Conservation (phyloP, 139 green algal genomes). For the Dunaliella primolecta region DNA sequence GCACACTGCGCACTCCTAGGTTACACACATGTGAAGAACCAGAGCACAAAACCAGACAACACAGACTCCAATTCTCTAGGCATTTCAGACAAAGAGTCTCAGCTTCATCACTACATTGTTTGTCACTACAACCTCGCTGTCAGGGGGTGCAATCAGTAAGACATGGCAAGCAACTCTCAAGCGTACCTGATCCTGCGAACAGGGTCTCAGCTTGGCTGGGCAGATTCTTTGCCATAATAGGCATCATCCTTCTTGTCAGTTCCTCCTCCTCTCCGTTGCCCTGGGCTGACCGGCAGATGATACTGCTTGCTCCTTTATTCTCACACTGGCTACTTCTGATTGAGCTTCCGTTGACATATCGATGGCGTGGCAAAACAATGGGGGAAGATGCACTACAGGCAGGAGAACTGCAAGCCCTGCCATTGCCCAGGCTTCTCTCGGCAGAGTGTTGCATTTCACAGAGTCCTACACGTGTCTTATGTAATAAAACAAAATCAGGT, state of each 20-base stretch:
- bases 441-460: neutral
- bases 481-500: too few relatives aligned
- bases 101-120: neutral
- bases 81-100: too few relatives aligned
- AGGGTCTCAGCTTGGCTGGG: conserved; percentile 54
- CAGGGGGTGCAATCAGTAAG: neutral
- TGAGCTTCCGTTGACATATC: neutral
- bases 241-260: neutral
- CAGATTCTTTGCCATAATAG: conserved; percentile 10
- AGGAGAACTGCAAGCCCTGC: too few relatives aligned
- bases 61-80: too few relatives aligned
- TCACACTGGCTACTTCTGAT: neutral
- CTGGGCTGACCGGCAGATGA: neutral
- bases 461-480: too few relatives aligned
- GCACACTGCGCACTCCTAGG: too few relatives aligned
- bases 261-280: neutral
- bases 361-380: neutral
- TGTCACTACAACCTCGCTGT: neutral
- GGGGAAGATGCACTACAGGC: too few relatives aligned
- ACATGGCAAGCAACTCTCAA: neutral
- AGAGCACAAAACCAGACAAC: too few relatives aligned
- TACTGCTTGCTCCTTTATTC: neutral
- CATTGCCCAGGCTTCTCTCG: neutral
- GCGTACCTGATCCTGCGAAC: conserved; percentile 18
- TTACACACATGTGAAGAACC: too few relatives aligned